phyloP scores from a whole-genome alignment of 139 green algal species.

The Chlamydomonas sphaeroides region DNA sequence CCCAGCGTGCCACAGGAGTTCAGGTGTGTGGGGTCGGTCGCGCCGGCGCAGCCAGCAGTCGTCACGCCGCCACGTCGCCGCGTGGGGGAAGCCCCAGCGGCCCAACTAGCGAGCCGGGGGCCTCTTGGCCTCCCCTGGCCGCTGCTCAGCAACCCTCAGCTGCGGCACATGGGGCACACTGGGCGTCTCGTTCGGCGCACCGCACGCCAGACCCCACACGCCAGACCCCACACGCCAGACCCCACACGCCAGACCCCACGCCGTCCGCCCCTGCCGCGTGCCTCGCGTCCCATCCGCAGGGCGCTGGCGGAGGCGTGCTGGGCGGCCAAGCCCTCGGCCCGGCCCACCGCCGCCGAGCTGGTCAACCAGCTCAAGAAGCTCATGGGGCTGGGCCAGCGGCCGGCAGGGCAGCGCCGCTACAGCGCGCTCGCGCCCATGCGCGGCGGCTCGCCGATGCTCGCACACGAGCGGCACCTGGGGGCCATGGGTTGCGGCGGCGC shows the following conservation, averaged over 20 bases:
- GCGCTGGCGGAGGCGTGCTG: conserved; percentile 59
- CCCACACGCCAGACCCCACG: neutral
- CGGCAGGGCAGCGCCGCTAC: conserved; percentile 10
- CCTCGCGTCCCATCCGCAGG: neutral
- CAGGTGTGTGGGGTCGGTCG: neutral
- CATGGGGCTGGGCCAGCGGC: neutral
- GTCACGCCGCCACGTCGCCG: neutral
- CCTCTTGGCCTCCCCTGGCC: too few relatives aligned
- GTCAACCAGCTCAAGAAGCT: conserved; percentile 43
- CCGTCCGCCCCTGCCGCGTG: neutral
- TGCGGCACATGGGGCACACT: too few relatives aligned
- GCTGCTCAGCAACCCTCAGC: too few relatives aligned
- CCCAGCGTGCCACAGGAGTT: conserved; percentile 1
- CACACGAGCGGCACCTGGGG: too few relatives aligned
- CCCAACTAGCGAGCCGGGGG: neutral
- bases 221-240: too few relatives aligned
- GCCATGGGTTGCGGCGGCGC: too few relatives aligned
- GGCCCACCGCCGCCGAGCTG: conserved; percentile 64
- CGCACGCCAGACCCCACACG: too few relatives aligned
- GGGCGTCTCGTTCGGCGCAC: too few relatives aligned
- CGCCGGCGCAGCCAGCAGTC: neutral
- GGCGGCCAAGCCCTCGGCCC: conserved; percentile 51
- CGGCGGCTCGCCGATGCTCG: neutral
- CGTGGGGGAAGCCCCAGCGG: neutral
- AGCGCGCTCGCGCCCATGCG: conserved; percentile 9